phyloP scores from a whole-genome alignment of 352 stramenopile genomes.

The Pythium monospermum region DNA sequence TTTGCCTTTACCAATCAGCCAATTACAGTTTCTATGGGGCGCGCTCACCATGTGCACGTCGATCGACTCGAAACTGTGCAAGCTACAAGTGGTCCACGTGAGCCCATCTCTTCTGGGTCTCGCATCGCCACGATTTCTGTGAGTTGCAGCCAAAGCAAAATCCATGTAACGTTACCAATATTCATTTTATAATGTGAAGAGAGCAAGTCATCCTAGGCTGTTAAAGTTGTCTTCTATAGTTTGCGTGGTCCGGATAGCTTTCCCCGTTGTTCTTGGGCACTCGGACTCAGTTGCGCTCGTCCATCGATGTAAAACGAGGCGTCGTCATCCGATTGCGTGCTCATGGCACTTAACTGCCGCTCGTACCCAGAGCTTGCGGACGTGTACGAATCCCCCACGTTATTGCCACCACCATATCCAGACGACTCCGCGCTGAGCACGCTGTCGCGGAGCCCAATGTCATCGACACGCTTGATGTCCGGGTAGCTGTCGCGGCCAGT shows the following conservation, averaged over 20 bases:
- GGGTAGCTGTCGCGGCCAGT: slow-evolving; percentile 5
- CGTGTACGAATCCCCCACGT: slow-evolving; percentile 39
- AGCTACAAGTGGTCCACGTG: slow-evolving; percentile 57
- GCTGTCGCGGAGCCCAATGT: slow-evolving; percentile 15
- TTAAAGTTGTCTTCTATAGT: slow-evolving; percentile 18
- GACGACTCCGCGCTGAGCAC: not conserved
- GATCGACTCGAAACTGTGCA: slow-evolving; percentile 59
- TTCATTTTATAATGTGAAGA: no score
- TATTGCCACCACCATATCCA: no score
- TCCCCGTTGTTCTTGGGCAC: slow-evolving; percentile 4
- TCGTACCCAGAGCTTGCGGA: slow-evolving; percentile 28
- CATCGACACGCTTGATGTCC: slow-evolving; percentile 23
- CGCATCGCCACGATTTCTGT: slow-evolving; percentile 55
- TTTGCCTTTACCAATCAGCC: no score
- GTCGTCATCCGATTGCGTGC: slow-evolving; percentile 56
- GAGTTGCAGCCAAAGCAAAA: not conserved
- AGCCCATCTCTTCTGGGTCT: slow-evolving; percentile 61
- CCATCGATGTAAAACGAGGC: slow-evolving; percentile 47
- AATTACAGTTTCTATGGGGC: slow-evolving; percentile 52
- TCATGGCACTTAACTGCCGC: slow-evolving; percentile 27
- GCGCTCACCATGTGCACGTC: slow-evolving; percentile 72
- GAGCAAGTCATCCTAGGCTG: no score
- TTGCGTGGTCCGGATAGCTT: slow-evolving; percentile 17
- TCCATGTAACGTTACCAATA: no score
- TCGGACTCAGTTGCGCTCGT: slow-evolving; percentile 15